Evolutionary conservation across 768 basidiomycete species (phyloP).

Genomic region (Lactarius psammicola): DNA sequence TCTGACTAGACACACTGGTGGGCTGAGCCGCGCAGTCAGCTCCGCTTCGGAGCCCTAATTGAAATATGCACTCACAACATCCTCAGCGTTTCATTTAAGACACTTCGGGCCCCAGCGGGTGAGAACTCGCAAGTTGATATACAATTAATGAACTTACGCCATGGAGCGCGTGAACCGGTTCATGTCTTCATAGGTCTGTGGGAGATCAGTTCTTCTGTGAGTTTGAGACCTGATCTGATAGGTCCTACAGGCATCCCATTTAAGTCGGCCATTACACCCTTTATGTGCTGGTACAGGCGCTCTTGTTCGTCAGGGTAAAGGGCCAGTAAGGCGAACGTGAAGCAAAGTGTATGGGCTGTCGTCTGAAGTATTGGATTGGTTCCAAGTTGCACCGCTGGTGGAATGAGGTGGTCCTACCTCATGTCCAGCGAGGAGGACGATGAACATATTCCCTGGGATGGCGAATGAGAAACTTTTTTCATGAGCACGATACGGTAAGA

Average conservation of each 20-base stretch:
- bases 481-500: background rate
- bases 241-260: conserved; percentile 27
- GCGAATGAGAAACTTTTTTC: background rate
- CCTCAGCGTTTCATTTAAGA: no score
- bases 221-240: background rate
- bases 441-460: conserved; percentile 33
- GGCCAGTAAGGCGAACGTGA: no score
- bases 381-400: no score
- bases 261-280: conserved; percentile 33
- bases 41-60: background rate
- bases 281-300: conserved; percentile 39
- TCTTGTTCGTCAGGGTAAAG: conserved; percentile 45
- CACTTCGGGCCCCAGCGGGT: conserved; percentile 33
- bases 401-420: conserved; percentile 28
- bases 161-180: conserved; percentile 25
- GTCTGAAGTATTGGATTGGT: no score
- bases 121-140: background rate
- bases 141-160: conserved; percentile 22
- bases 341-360: no score
- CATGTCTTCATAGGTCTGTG: no score
- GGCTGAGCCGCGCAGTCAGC: conserved; percentile 7
- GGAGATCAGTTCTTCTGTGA: background rate
- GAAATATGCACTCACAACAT: no score
- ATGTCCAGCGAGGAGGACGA: conserved; percentile 38
- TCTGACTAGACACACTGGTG: conserved; percentile 9